Base-by-base conservation (phyloP, 2,329 filamentous ascomycete genomes). In the Xylariaceae sp. region DNA sequence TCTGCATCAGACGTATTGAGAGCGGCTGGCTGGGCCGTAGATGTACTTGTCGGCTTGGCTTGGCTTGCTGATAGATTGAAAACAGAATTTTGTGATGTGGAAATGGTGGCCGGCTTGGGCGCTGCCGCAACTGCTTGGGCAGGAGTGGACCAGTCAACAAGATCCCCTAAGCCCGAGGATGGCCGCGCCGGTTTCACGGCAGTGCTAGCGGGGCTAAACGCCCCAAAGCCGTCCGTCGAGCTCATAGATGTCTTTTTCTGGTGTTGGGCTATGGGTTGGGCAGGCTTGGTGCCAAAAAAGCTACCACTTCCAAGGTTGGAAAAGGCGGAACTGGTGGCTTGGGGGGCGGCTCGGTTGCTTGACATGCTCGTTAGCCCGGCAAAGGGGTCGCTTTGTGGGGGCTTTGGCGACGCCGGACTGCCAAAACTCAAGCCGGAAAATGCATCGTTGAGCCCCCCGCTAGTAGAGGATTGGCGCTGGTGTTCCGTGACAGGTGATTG, bases 271-370 rank as follows among this genome's bases (percentile, higher is more conserved):
- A 77, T 70, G 9, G 82, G 71, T 51, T 83, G 84, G 1, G 83
- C 73, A n/a, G 86, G 80, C 63, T 87, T 84, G 19, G 80, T 74
- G 65, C 95, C 86, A 67, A 96, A 96, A 71, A 96, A 94, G 67
- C 87, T 81, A 45, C 91, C 90, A 48, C 90, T 88, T 57, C 86
- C 80, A 44, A 70, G 54, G 48, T 52, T 62, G 4, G 66, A 76
- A 70, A 60, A 81, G 70, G 56, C 76, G 68, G 63, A 61, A 44
- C 54, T 56, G 0, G 60, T 78, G 73, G 57, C 75, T 72, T 63
- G 68, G 29, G 70, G 63, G 15, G 65, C 62, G 42, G 69, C 66
- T 49, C 68, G 53, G 73, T 74, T 62, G 73, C 74, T 63, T 67
- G 58, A 70, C 57, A 68, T 64, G 39, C 51, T 64, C 16, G 63